These are phyloP conservation scores for Globisporangium yorkense DNA, from an alignment of 352 stramenopile genomes.

Conservation along the genomic window DNA sequence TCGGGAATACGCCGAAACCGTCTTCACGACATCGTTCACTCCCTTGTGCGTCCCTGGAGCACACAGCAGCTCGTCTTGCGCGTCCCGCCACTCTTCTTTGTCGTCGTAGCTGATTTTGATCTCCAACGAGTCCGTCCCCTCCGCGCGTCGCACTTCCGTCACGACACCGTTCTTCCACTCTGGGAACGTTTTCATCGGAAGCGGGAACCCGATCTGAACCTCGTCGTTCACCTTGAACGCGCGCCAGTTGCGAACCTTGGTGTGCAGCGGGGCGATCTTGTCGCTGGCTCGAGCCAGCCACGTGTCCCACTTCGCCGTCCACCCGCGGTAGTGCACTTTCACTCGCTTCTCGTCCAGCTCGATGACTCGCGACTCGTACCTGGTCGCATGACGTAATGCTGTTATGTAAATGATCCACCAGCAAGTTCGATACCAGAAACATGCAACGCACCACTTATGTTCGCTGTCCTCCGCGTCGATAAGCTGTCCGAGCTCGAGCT, in stretches of 20 bases:
- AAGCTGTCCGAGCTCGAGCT: constrained; percentile 44
- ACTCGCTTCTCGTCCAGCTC: constrained; percentile 41
- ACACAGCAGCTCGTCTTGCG: constrained; percentile 62
- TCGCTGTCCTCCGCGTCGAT: constrained; percentile 74
- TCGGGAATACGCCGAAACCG: neutral
- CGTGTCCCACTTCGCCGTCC: constrained; percentile 96
- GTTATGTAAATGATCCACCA: too few species aligned
- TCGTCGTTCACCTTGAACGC: constrained; percentile 48
- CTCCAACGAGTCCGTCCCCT: constrained; percentile 17
- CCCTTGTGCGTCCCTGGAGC: constrained; percentile 50
- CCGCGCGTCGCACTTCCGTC: constrained; percentile 18
- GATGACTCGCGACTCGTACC: constrained; percentile 64
- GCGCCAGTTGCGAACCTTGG: constrained; percentile 68
- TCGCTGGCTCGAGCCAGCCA: constrained; percentile 89
- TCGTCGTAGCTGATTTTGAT: constrained; percentile 46
- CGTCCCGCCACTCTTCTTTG: constrained; percentile 41
- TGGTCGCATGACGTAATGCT: constrained; percentile 1
- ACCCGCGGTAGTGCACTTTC: constrained; percentile 95
- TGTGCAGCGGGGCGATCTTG: constrained; percentile 89
- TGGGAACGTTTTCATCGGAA: constrained; percentile 33
- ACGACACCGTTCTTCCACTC: constrained; percentile 60
- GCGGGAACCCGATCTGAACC: constrained; percentile 38
- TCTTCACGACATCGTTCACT: constrained; percentile 24
- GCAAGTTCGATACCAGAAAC: neutral
- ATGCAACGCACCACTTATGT: constrained; percentile 51